These are phyloP conservation scores for Aspergillus olivimuriae DNA, from an alignment of 495 filamentous ascomycete species.

Conservation along the genomic window DNA sequence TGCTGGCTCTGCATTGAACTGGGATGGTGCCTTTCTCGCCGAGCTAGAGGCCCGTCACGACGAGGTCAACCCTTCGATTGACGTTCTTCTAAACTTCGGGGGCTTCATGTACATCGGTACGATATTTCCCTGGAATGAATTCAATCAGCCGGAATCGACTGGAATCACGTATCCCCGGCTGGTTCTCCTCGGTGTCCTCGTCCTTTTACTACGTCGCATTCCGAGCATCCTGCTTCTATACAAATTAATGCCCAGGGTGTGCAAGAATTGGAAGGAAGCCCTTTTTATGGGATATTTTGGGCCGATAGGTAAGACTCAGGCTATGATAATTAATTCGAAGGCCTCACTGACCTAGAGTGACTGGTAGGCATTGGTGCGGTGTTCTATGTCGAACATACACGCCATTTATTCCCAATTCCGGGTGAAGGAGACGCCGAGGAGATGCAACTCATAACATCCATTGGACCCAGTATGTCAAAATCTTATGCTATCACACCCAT, in stretches of 20 bases:
- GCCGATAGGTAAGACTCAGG: slow-evolving; percentile 2
- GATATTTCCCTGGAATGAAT: slow-evolving; percentile 5
- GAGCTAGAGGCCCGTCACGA: slow-evolving; percentile 8
- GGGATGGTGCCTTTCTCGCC: slow-evolving; percentile 6
- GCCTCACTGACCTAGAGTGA: neutral
- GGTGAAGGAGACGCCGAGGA: slow-evolving; percentile 3
- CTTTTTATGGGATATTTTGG: slow-evolving; percentile 10
- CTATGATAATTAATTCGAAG: neutral
- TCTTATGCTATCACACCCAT: neutral
- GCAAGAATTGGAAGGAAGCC: slow-evolving; percentile 6
- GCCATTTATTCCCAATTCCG: slow-evolving; percentile 2
- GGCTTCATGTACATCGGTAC: slow-evolving; percentile 9
- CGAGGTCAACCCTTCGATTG: slow-evolving; percentile 7
- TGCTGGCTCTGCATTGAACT: slow-evolving; percentile 5
- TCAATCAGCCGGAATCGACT: slow-evolving; percentile 4
- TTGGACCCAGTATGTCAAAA: slow-evolving; percentile 4
- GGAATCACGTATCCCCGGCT: slow-evolving; percentile 6
- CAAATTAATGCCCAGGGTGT: slow-evolving; percentile 6
- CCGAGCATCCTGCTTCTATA: slow-evolving; percentile 4
- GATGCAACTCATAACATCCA: neutral
- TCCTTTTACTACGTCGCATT: slow-evolving; percentile 5
- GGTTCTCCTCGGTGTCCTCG: slow-evolving; percentile 2
- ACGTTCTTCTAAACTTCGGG: slow-evolving; percentile 8
- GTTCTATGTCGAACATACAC: slow-evolving; percentile 7
- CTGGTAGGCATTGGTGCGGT: slow-evolving; percentile 3